Conservation (phyloP, 1,284 basidiomycete genomes). For the Jaminaea rosea region DNA sequence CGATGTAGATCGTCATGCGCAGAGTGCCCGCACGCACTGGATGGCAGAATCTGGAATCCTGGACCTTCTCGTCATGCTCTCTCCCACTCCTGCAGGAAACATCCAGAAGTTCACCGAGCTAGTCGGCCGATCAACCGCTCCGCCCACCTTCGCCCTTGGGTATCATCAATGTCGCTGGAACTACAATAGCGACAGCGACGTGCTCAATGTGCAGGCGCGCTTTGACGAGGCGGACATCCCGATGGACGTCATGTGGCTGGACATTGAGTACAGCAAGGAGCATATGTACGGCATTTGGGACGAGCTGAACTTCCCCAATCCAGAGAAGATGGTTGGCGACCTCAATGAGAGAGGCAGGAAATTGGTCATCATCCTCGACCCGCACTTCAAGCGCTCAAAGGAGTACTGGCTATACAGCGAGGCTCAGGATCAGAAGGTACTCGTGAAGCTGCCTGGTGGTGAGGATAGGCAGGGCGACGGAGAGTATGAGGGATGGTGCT, state of each 20-base stretch:
- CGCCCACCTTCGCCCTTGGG: conserved; percentile 80
- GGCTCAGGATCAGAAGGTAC: conserved; percentile 67
- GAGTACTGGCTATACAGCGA: conserved; percentile 78
- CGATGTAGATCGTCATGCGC: conserved; percentile 54
- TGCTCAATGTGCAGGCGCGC: conserved; percentile 71
- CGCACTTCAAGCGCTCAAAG: conserved; percentile 77
- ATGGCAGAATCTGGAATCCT: conserved; percentile 92
- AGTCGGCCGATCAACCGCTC: conserved; percentile 76
- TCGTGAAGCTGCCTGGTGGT: conserved; percentile 73
- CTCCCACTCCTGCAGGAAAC: conserved; percentile 68
- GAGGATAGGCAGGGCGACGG: conserved; percentile 62
- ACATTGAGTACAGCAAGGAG: conserved; percentile 80
- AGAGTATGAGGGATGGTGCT: conserved; percentile 97
- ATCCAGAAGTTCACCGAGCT: conserved; percentile 77
- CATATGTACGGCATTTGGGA: conserved; percentile 99
- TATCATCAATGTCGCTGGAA: conserved; percentile 99
- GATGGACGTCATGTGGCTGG: conserved; percentile 94
- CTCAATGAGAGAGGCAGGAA: conserved; percentile 78
- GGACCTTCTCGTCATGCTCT: conserved; percentile 85
- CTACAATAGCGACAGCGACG: conserved; percentile 81
- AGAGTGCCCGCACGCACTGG: conserved; percentile 68
- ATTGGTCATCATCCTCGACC: conserved; percentile 96
- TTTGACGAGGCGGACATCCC: conserved; percentile 62
- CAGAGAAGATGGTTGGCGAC: conserved; percentile 81
- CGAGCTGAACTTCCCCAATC: conserved; percentile 80